Evolutionary conservation across 208 protist species (phyloP).

Genomic region (Wallacemonas sp.): DNA sequence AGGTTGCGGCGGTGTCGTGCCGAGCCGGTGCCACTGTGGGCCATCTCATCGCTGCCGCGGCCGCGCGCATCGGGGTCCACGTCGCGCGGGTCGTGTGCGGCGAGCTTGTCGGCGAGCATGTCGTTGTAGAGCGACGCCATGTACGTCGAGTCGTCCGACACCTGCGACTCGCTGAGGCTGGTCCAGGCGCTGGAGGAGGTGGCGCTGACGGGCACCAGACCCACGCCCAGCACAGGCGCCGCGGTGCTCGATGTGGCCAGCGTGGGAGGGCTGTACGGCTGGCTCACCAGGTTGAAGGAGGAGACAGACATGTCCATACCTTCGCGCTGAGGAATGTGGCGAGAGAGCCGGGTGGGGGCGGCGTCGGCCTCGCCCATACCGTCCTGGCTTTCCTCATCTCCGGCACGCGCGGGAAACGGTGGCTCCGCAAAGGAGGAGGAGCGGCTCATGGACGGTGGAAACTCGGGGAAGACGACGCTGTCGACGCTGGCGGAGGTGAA

Average conservation of each 20-base stretch:
- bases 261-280: constrained; percentile 11
- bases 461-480: background rate
- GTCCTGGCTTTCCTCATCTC: constrained; percentile 19
- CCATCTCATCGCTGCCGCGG: constrained; percentile 18
- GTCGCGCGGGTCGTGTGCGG: constrained; percentile 18
- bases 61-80: constrained; percentile 1
- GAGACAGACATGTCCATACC: constrained; percentile 82
- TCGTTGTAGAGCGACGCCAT: constrained; percentile 87
- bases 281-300: constrained; percentile 62
- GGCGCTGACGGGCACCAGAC: constrained; percentile 15
- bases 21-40: constrained; percentile 2
- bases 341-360: constrained; percentile 65
- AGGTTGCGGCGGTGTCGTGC: constrained; percentile 29
- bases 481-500: constrained; percentile 14
- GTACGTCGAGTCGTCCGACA: constrained; percentile 84
- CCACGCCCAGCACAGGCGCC: background rate
- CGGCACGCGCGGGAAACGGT: background rate
- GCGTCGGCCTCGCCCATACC: constrained; percentile 33
- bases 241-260: constrained; percentile 7
- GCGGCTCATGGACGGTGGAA: constrained; percentile 7
- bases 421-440: constrained; percentile 7
- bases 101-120: constrained; percentile 76
- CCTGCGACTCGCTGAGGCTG: constrained; percentile 75
- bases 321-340: constrained; percentile 85
- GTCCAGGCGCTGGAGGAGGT: constrained; percentile 43